These are phyloP conservation scores for Murraya koenigii DNA, from an alignment of 345 rosid genomes.

Conservation along the genomic window DNA sequence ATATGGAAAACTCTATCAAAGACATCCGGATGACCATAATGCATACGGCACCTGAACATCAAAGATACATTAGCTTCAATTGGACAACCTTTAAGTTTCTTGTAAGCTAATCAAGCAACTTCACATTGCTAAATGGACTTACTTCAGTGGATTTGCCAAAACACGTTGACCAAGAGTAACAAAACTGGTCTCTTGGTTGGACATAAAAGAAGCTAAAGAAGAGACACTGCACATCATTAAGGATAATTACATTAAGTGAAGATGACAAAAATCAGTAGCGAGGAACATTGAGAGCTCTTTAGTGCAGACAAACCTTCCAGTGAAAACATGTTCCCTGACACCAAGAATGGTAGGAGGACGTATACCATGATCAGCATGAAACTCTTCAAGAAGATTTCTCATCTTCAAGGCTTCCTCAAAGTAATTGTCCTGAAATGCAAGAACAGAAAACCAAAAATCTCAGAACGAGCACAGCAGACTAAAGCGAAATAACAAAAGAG, in stretches of 20 bases:
- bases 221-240: conserved; percentile 72
- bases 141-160: conserved; percentile 94
- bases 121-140: conserved; percentile 28
- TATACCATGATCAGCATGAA: conserved; percentile 76
- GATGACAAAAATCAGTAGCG: not conserved
- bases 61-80: conserved; percentile 11
- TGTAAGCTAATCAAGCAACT: conserved; percentile 2
- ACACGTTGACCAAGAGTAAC: conserved; percentile 97
- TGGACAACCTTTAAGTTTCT: not conserved
- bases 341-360: conserved; percentile 97
- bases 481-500: not conserved
- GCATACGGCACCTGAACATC: conserved; percentile 83
- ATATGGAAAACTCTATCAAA: conserved; percentile 96
- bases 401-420: conserved; percentile 98
- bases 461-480: conserved; percentile 4
- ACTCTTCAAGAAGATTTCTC: conserved; percentile 97
- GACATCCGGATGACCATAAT: conserved; percentile 99
- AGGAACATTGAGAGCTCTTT: not conserved
- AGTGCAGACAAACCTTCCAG: conserved; percentile 66
- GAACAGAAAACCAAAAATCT: not conserved
- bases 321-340: conserved; percentile 94
- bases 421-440: conserved; percentile 71
- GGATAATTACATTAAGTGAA: conserved; percentile 12
- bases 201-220: conserved; percentile 94
- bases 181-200: conserved; percentile 93